A percentile compares a stretch with the other conserved stretches of the same genome.
Conservation (phyloP, 768 basidiomycete genomes). For the Leucocoprinus leucothites region DNA sequence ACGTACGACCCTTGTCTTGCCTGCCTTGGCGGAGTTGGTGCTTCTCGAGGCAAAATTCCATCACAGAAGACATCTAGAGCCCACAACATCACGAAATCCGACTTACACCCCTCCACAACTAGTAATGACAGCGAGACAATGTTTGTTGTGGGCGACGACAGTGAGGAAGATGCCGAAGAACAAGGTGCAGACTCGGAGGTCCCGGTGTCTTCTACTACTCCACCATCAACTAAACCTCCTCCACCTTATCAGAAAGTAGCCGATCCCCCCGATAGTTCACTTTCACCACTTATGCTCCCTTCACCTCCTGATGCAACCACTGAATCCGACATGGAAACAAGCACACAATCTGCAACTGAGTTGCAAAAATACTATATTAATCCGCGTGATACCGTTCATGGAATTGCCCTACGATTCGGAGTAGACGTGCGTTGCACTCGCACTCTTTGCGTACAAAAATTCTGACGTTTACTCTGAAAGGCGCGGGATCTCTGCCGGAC, state of each 20-base stretch:
- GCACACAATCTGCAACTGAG: background rate
- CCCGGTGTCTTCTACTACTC: background rate
- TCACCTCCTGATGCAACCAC: background rate
- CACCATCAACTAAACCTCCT: constrained; percentile 1
- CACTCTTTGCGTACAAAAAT: constrained; percentile 6
- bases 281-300: background rate
- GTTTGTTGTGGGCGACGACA: constrained; percentile 66
- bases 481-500: constrained; percentile 56
- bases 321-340: background rate
- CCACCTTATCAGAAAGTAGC: constrained; percentile 8
- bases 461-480: constrained; percentile 31
- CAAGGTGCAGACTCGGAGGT: constrained; percentile 11
- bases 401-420: constrained; percentile 58
- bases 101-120: constrained; percentile 18
- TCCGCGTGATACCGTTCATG: constrained; percentile 57
- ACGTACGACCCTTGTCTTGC: constrained; percentile 72
- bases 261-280: background rate
- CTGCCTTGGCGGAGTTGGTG: constrained; percentile 58
- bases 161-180: constrained; percentile 43
- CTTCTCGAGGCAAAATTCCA: constrained; percentile 21
- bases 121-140: constrained; percentile 55
- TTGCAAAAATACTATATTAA: constrained; percentile 49
- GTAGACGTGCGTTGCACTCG: constrained; percentile 42
- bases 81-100: background rate
- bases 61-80: constrained; percentile 3